These are phyloP conservation scores for Marasmius tenuissimus DNA, from an alignment of 1,284 basidiomycete genomes.

Conservation along the genomic window DNA sequence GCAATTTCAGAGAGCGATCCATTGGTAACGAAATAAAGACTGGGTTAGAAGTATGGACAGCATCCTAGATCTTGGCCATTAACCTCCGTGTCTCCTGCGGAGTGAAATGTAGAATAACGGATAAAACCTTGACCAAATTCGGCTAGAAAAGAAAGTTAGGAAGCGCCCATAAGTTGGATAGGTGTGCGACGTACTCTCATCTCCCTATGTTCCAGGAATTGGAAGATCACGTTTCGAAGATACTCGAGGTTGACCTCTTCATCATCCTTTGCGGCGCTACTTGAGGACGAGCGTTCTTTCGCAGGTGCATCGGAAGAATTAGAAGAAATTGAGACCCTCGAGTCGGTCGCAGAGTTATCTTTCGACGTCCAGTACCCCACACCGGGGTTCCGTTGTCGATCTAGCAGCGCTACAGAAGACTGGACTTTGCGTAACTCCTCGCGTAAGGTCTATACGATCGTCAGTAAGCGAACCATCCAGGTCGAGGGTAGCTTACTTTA, in stretches of 20 bases:
- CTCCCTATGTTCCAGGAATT: slow-evolving; percentile 89
- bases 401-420: slow-evolving; percentile 85
- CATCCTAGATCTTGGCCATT: slow-evolving; percentile 60
- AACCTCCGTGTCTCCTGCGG: slow-evolving; percentile 89
- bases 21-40: too few relatives aligned
- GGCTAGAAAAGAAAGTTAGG: slow-evolving; percentile 48
- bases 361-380: slow-evolving; percentile 84
- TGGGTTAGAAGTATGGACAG: too few relatives aligned
- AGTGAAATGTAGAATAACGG: slow-evolving; percentile 90
- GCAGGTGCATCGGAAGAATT: slow-evolving; percentile 41
- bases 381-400: slow-evolving; percentile 88
- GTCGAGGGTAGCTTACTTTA: slow-evolving; percentile 50
- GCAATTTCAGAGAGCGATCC: too few relatives aligned
- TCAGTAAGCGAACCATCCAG: slow-evolving; percentile 6
- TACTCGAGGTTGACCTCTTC: slow-evolving; percentile 97
- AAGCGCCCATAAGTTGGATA: slow-evolving; percentile 4
- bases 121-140: slow-evolving; percentile 86
- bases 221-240: slow-evolving; percentile 88
- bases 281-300: slow-evolving; percentile 40
- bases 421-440: slow-evolving; percentile 94
- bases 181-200: slow-evolving; percentile 47
- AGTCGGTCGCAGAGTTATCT: slow-evolving; percentile 36
- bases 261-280: slow-evolving; percentile 48
- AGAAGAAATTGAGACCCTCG: slow-evolving; percentile 48
- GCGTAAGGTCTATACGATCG: slow-evolving; percentile 63